Base-by-base conservation (phyloP, 2,329 filamentous ascomycete species). In the Aspergillus chevalieri region DNA sequence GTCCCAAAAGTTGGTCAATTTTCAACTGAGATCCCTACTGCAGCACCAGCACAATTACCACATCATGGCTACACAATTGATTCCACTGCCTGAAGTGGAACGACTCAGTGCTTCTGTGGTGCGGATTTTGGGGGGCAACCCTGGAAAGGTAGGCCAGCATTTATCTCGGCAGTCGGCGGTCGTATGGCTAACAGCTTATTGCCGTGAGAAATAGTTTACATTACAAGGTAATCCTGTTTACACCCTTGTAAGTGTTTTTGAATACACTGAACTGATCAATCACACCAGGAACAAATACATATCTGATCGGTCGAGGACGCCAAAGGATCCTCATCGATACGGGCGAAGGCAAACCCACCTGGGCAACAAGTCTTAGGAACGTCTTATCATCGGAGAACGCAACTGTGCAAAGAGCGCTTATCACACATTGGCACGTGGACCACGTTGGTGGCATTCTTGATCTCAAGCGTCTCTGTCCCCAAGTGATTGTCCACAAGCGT, bases 361-460 rank as follows among this genome's bases (percentile, higher is more conserved):
- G 92, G 92, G 77, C 82, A 39, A 68, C 77, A 0, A 78, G 81
- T 0, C 71, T 98, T 33, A 79, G 80, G 55, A 71, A 75, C 3
- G 81, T 85, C 0, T 77, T 97, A 2, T 67, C 75, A 6, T 71
- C 81, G 21, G 87, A 95, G 65, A 78, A 83, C 21, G 85, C 86
- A 17, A 79, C 75, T 0, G 74, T 97, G 21, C 75, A 81, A n/a
- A 74, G 77, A 15, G 83, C 84, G 0, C 75, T 98, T 19, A 76
- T 98, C 44, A 94, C 91, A 0, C 93, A 98, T 68, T 95, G 91
- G 89, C 93, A 98, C 65, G 80, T 74, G 39, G 93, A 98, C 64
- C 93, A 98, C 64, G 79, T 84, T 6, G 81, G 84, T 21, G 93
- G 93, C 6, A 79, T 96, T 21, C 65, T 72, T 2, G 83, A 94